Conservation (phyloP, 495 filamentous ascomycete species). For the Astrothelium subdiscretum region DNA sequence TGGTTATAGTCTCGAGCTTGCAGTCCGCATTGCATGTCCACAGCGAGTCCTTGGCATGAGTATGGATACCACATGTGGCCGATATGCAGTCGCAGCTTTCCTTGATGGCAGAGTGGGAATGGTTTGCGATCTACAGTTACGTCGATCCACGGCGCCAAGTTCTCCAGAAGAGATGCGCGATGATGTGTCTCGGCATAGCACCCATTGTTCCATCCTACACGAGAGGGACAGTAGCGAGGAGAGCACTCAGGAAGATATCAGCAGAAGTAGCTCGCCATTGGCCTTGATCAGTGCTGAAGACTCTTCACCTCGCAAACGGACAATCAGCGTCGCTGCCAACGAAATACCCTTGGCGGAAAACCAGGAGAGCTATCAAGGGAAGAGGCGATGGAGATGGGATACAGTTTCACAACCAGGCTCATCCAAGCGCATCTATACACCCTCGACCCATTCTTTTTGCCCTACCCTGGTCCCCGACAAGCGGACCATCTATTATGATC, state of each 20-base stretch:
- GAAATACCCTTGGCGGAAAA: neutral
- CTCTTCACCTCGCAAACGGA: neutral
- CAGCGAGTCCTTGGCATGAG: constrained; percentile 46
- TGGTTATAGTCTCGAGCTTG: constrained; percentile 29
- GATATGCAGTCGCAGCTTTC: constrained; percentile 50
- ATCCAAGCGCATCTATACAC: neutral
- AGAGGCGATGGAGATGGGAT: neutral
- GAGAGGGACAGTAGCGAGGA: neutral
- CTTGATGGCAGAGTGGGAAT: constrained; percentile 51
- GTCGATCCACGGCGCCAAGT: neutral
- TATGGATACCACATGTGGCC: constrained; percentile 49
- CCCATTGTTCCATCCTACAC: neutral
- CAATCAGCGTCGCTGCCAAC: neutral
- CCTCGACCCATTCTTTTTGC: neutral
- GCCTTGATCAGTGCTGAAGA: neutral
- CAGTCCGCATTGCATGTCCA: constrained; percentile 50
- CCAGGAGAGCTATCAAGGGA: neutral
- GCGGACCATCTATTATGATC: constrained; percentile 36
- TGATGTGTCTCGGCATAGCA: neutral
- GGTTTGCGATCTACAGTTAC: constrained; percentile 38
- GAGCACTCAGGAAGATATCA: neutral
- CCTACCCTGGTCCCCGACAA: neutral
- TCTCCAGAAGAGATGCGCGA: neutral
- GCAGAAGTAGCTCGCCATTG: neutral
- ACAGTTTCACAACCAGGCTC: neutral